Evolutionary conservation across 768 basidiomycete genomes (phyloP).

Genomic region (Panus rudis): DNA sequence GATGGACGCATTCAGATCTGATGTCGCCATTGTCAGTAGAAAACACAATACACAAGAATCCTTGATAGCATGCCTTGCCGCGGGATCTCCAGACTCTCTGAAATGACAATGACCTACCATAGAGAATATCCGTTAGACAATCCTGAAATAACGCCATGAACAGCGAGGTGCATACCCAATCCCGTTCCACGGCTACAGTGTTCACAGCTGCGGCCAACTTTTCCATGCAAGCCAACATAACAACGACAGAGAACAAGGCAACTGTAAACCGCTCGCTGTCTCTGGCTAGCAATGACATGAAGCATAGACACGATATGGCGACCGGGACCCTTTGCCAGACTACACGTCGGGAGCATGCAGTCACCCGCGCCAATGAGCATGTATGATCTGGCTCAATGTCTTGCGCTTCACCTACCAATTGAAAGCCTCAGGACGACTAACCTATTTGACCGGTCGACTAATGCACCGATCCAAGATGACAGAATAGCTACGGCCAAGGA

Average conservation of each 20-base stretch:
- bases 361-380: too few relatives aligned
- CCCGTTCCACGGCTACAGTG: conserved; percentile 21
- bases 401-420: too few relatives aligned
- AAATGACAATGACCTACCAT: conserved; percentile 1
- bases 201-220: conserved; percentile 23
- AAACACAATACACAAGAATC: not conserved
- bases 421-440: conserved; percentile 19
- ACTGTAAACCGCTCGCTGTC: not conserved
- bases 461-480: conserved; percentile 17
- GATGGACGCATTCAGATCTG: conserved; percentile 22
- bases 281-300: conserved; percentile 3
- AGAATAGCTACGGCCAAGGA: conserved; percentile 17
- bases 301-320: conserved; percentile 17
- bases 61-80: not conserved
- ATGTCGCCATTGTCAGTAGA: too few relatives aligned
- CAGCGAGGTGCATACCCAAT: conserved; percentile 27
- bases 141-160: conserved; percentile 5
- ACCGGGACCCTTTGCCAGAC: conserved; percentile 16
- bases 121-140: too few relatives aligned
- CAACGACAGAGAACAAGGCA: not conserved
- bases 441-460: conserved; percentile 17
- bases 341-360: too few relatives aligned
- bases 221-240: conserved; percentile 22
- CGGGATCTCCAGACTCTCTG: not conserved
- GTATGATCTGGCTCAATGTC: too few relatives aligned